Percentiles rank a stretch among this genome's conserved stretches.
Conservation (phyloP, 441 rosid genomes). For the Caryocar brasiliense region DNA sequence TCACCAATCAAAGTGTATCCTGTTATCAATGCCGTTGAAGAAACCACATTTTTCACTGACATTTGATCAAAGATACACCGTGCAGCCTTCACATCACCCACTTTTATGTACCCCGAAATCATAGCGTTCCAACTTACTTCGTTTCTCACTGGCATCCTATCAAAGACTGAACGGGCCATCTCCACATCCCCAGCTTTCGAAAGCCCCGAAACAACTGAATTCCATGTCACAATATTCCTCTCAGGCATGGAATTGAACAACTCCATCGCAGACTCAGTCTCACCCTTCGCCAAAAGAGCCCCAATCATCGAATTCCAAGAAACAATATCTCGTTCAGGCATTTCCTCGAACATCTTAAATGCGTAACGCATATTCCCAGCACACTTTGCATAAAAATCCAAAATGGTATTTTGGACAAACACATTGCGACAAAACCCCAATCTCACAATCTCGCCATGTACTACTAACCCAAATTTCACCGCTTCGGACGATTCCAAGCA, state of each 20-base stretch:
- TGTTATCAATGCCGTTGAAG: conserved; percentile 25
- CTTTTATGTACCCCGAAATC: conserved; percentile 21
- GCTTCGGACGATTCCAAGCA: conserved; percentile 18
- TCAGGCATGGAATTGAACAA: conserved; percentile 27
- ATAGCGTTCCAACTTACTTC: conserved; percentile 23
- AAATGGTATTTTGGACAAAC: conserved; percentile 20
- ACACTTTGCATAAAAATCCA: conserved; percentile 18
- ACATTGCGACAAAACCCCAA: conserved; percentile 13
- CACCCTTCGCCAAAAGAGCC: conserved; percentile 13
- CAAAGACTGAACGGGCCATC: conserved; percentile 17
- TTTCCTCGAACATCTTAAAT: conserved; percentile 22
- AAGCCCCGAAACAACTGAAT: conserved; percentile 24
- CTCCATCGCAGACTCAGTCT: conserved; percentile 7
- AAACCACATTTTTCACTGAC: conserved; percentile 22
- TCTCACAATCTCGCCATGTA: conserved; percentile 21
- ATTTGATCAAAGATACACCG: conserved; percentile 14
- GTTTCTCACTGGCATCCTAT: conserved; percentile 21
- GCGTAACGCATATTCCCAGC: conserved; percentile 8
- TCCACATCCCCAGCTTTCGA: conserved; percentile 23
- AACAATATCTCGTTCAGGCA: conserved; percentile 20
- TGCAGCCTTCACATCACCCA: conserved; percentile 18
- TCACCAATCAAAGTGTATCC: conserved; percentile 19
- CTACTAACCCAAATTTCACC: conserved; percentile 8
- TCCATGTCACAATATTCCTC: conserved; percentile 25
- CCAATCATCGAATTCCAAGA: conserved; percentile 29